Percentiles rank a stretch among this genome's conserved stretches.
phyloP scores from a whole-genome alignment of 2,329 filamentous ascomycete genomes.

The Thielaviopsis populi region DNA sequence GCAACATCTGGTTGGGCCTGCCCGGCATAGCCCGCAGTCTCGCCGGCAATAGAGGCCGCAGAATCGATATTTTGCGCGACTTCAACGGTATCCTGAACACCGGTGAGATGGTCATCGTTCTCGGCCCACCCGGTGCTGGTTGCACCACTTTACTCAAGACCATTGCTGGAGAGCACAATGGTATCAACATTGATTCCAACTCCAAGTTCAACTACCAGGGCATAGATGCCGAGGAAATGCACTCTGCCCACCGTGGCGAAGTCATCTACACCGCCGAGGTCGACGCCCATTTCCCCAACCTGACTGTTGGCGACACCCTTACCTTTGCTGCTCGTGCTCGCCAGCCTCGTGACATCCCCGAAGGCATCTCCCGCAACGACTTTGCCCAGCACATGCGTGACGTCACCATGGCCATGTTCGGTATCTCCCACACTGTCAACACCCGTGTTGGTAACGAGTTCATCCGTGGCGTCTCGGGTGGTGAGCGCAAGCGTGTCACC shows the following conservation, averaged over 20 bases:
- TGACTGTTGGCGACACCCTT: constrained; percentile 65
- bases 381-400: constrained; percentile 52
- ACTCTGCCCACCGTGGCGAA: constrained; percentile 63
- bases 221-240: constrained; percentile 58
- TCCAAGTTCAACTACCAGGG: constrained; percentile 74
- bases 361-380: constrained; percentile 37
- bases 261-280: constrained; percentile 78
- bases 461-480: constrained; percentile 58
- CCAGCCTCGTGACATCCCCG: constrained; percentile 45
- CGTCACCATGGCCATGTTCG: constrained; percentile 61
- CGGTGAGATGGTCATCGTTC: constrained; percentile 62
- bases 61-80: constrained; percentile 52
- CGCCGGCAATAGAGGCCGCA: constrained; percentile 37
- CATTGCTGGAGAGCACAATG: constrained; percentile 68
- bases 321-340: constrained; percentile 61
- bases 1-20: constrained; percentile 42
- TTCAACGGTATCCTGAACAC: constrained; percentile 54
- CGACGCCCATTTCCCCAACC: constrained; percentile 64
- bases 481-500: constrained; percentile 54
- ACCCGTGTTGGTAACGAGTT: constrained; percentile 63
- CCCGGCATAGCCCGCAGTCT: constrained; percentile 32
- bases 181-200: constrained; percentile 54
- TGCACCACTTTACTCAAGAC: constrained; percentile 80
- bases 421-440: constrained; percentile 57
- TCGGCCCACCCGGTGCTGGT: constrained; percentile 57